Evolutionary conservation across 345 rosid genomes (phyloP), one percentile per base, ranked within the genome.

Genomic region (Arabidopsis suecica): DNA sequence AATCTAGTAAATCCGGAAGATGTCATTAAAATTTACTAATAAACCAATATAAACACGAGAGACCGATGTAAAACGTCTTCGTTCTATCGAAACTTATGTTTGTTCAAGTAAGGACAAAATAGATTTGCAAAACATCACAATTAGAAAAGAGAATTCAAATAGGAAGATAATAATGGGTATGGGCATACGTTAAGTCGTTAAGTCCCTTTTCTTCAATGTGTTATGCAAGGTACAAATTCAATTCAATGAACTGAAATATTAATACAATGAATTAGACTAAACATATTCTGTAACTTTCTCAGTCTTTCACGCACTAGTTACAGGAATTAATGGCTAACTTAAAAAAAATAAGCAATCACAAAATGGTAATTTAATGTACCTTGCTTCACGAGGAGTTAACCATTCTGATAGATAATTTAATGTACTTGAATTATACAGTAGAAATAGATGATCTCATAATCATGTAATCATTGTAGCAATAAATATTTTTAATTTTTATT

Each of bases 71-170:
- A 42, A 13, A 25, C 12, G 58, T 53, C 57, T 53, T 53, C 7
- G 25, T 63, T 36, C 34, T 9, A 61, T 41, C 20, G 3, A 61
- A 61, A 59, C 18, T 61, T 61, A 41, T 61, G 40, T 23, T 60
- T 5, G 48, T 34, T 50, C 45, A 49, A 53, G 40, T 23, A 68
- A 23, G 37, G 49, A 68, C 48, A 38, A 8, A 67, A n/a, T n/a
- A 59, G 11, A 22, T 37, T 68, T 68, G 61, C 61, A 53, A 67
- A 67, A 67, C n/a, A 37, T 36, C 33, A 23, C 23, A 14, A 36
- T 13, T 53, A 36, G 22, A 51, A 44, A 51, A 51, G 48, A 67
- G 48, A 23, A 50, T 51, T 61, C 66, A 61, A 14, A 41, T 62
- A 13, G 48, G 48, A 22, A 20, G 38, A 38, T 32, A 48, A 61